Evolutionary conservation across 2,329 filamentous ascomycete species (phyloP), one percentile per base, ranked within the genome.

Genomic region (Neoarthrinium moseri): DNA sequence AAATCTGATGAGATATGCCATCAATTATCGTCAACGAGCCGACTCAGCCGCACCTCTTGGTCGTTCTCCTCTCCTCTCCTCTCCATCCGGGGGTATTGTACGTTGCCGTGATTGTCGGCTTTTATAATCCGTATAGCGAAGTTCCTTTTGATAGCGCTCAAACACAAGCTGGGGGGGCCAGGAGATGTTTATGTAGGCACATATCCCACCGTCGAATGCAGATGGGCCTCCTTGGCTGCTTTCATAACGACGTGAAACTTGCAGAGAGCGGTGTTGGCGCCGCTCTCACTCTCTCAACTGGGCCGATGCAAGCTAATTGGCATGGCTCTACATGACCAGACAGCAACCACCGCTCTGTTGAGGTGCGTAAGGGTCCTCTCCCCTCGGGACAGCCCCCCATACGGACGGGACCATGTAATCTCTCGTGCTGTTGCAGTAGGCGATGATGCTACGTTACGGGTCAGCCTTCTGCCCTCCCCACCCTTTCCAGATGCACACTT

Each of bases 321-420:
- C 23, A 46, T 42, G 38, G 34, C 35, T 67, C 58, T 81, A 97
- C 92, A 97, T 97, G 72, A 99, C 84, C 62, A 87, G 80, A 75
- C 94, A 99, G 83, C 94, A 99, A 61, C 91, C 88, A 65, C 84
- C 87, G 58, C 82, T 89, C 74, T 95, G 90, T 76, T 95, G 92
- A 57, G 92, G 92, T 62, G 92, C 91, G 68, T 99, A 99, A n/a
- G 94, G 94, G 67, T 99, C 94, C 67, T 97, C 94, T 68, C 88
- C 86, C 77, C 91, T 92, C 65, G 95, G 90, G 55, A 97, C 90
- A 51, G 86, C 82, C 57, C 92, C 92, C 94, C 94, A 99, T 69
- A 95, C 89, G 44, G 91, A 95, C 42, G 91, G 91, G 44, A 97
- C 91, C 94, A 99, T 97, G 76, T 95, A 97, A 69, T 99, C 94